Conservation (phyloP, 2,329 filamentous ascomycete species). For the Sporothrix pallida region DNA sequence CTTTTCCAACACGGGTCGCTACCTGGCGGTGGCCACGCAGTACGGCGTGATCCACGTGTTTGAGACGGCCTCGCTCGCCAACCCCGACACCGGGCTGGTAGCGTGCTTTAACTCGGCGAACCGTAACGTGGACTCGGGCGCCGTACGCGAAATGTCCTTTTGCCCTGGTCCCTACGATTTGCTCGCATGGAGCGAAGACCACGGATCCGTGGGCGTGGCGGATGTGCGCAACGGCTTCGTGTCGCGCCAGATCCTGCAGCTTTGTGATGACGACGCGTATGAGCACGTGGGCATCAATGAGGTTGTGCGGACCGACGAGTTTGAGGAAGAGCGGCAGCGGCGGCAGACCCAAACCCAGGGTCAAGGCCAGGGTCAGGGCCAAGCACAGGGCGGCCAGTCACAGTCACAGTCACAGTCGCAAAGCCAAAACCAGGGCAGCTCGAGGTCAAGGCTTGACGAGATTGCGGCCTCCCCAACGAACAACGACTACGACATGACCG, state of each 20-base stretch:
- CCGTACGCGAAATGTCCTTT: slow-evolving; percentile 90
- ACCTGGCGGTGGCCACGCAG: slow-evolving; percentile 79
- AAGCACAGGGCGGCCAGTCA: too few relatives aligned
- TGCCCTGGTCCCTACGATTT: slow-evolving; percentile 89
- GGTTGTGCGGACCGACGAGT: slow-evolving; percentile 40
- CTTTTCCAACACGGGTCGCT: slow-evolving; percentile 73
- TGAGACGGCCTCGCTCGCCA: slow-evolving; percentile 58
- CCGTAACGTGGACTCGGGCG: slow-evolving; percentile 71
- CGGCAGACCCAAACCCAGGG: slow-evolving; percentile 38
- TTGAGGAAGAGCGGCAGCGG: slow-evolving; percentile 51
- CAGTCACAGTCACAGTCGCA: too few relatives aligned
- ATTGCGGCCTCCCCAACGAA: neutral
- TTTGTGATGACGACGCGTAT: slow-evolving; percentile 63
- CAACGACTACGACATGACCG: slow-evolving; percentile 35
- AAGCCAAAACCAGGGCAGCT: too few relatives aligned
- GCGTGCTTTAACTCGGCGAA: slow-evolving; percentile 80
- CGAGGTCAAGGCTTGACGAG: too few relatives aligned
- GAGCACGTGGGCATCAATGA: slow-evolving; percentile 60
- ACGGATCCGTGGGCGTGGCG: slow-evolving; percentile 74
- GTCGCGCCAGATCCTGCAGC: slow-evolving; percentile 70
- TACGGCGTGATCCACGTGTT: slow-evolving; percentile 81
- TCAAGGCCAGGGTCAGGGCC: too few relatives aligned
- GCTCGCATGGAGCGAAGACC: slow-evolving; percentile 91
- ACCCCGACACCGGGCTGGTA: slow-evolving; percentile 66
- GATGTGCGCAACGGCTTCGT: slow-evolving; percentile 72